Evolutionary conservation across 441 rosid genomes (phyloP).

Genomic region (Viola pubescens): DNA sequence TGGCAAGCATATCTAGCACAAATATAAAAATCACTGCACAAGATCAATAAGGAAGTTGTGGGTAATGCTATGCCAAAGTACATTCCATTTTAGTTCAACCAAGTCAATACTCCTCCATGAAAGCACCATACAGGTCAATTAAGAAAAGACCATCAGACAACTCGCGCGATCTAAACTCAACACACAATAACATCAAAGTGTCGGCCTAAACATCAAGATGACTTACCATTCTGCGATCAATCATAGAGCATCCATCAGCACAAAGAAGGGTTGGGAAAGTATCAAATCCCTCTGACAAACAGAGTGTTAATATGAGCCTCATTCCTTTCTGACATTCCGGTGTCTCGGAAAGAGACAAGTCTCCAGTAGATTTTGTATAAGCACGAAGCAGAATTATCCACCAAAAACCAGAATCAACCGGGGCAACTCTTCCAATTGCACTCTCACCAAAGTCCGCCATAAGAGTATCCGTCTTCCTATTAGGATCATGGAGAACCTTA

Average conservation of each 20-base stretch:
- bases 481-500: constrained; percentile 90
- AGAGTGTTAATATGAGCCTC: constrained; percentile 62
- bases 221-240: constrained; percentile 90
- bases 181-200: background rate
- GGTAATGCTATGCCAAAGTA: background rate
- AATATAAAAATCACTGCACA: background rate
- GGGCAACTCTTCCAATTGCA: constrained; percentile 97
- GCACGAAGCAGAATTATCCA: constrained; percentile 97
- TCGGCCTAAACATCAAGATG: background rate
- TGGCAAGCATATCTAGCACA: no score
- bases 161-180: no score
- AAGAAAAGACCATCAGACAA: no score
- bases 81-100: no score
- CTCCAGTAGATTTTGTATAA: constrained; percentile 89
- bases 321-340: constrained; percentile 89
- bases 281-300: constrained; percentile 89
- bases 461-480: constrained; percentile 52
- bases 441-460: constrained; percentile 93
- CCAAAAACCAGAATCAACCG: constrained; percentile 98
- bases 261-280: constrained; percentile 92
- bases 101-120: no score
- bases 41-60: background rate
- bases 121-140: no score
- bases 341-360: constrained; percentile 68
- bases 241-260: constrained; percentile 90